These are phyloP conservation scores for Trichoderma sp. DNA, from an alignment of 2,329 filamentous ascomycete genomes.

Conservation along the genomic window DNA sequence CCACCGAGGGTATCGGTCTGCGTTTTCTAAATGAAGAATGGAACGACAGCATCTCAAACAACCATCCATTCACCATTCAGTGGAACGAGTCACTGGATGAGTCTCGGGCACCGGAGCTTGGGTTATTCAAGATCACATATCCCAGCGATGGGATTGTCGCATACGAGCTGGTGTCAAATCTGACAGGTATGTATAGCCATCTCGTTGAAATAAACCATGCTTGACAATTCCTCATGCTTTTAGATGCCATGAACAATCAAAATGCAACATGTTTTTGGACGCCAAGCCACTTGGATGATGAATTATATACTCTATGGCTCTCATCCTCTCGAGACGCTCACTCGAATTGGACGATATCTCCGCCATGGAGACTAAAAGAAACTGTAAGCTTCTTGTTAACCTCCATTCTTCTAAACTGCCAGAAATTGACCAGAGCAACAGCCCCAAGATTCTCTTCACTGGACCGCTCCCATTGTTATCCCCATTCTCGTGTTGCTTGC, in stretches of 20 bases:
- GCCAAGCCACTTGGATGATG: conserved; percentile 27
- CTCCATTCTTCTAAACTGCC: background rate
- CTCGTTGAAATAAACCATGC: too few species aligned
- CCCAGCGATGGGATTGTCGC: conserved; percentile 30
- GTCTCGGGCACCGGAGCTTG: conserved; percentile 24
- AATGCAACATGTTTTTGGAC: conserved; percentile 30
- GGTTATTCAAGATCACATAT: conserved; percentile 32
- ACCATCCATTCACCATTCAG: conserved; percentile 27
- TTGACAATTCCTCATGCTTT: conserved; percentile 2
- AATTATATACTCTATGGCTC: conserved; percentile 33
- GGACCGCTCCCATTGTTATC: conserved; percentile 31
- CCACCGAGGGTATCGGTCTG: conserved; percentile 28
- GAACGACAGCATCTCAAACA: conserved; percentile 36
- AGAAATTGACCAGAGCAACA: conserved; percentile 20
- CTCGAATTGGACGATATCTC: conserved; percentile 32
- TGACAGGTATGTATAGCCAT: conserved; percentile 29
- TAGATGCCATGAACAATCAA: conserved; percentile 27
- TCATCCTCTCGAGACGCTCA: conserved; percentile 24
- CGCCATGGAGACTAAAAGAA: conserved; percentile 31
- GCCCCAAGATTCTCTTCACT: conserved; percentile 25
- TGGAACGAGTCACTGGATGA: conserved; percentile 31
- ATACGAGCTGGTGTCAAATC: conserved; percentile 30
- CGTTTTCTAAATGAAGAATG: conserved; percentile 34
- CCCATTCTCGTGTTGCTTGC: conserved; percentile 31
- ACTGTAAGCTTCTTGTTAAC: conserved; percentile 20